These are phyloP conservation scores for Fragosphaeria purpurea DNA, from an alignment of 2,329 filamentous ascomycete species.

Conservation along the genomic window DNA sequence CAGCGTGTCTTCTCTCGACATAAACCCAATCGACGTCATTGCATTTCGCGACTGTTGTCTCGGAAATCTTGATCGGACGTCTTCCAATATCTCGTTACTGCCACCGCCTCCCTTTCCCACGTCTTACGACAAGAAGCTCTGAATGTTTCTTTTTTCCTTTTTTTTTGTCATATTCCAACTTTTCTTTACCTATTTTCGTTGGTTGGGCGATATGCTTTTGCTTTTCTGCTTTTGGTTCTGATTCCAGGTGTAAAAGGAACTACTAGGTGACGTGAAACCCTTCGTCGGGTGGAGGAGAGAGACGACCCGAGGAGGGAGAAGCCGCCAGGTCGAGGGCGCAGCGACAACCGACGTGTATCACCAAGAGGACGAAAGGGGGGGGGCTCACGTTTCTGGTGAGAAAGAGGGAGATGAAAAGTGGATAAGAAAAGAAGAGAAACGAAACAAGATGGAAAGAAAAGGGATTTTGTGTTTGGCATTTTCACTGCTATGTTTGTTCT, in stretches of 20 bases:
- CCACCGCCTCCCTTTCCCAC: constrained; percentile 10
- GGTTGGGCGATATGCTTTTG: constrained; percentile 1
- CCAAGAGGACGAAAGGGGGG: background rate
- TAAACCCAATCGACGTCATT: too few relatives aligned
- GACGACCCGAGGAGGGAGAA: background rate
- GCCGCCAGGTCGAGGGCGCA: background rate
- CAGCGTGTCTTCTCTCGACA: too few relatives aligned
- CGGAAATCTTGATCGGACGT: background rate
- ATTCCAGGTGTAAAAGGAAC: background rate
- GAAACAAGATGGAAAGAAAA: too few relatives aligned
- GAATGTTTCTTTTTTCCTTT: constrained; percentile 14
- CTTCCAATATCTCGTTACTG: background rate
- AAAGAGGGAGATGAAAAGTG: too few relatives aligned
- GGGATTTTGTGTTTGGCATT: background rate
- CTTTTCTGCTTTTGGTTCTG: constrained; percentile 2
- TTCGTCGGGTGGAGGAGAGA: background rate
- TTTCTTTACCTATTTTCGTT: constrained; percentile 7
- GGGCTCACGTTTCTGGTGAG: too few relatives aligned
- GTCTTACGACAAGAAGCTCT: constrained; percentile 22
- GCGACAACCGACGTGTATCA: constrained; percentile 3
- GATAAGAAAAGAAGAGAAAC: too few relatives aligned
- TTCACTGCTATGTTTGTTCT: background rate
- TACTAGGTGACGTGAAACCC: background rate
- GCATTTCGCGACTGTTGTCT: too few relatives aligned
- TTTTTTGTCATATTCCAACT: constrained; percentile 1